These are phyloP conservation scores for Solanum stenotomum DNA, from an alignment of 257 asterid genomes.

Conservation along the genomic window DNA sequence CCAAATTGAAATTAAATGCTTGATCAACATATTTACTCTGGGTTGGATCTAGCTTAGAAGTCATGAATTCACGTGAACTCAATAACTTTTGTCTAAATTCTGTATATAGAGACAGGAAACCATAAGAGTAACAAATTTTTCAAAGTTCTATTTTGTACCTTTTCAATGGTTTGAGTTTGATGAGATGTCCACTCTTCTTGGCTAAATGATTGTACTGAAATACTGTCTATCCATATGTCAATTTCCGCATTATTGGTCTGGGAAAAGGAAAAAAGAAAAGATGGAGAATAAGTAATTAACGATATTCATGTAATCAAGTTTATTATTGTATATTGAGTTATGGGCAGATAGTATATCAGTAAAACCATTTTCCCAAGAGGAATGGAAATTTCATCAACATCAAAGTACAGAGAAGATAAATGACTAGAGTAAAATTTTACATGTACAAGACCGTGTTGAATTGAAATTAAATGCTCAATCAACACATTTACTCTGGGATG, in stretches of 20 bases:
- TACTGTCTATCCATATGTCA: slow-evolving; percentile 23
- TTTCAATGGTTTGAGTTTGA: slow-evolving; percentile 35
- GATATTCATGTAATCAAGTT: neutral
- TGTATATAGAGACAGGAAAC: too few species aligned
- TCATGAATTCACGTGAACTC: neutral
- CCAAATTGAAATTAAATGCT: neutral
- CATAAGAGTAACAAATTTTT: too few species aligned
- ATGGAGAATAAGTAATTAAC: neutral
- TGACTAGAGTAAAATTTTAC: too few species aligned
- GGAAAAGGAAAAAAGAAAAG: neutral
- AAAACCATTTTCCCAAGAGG: slow-evolving; percentile 45
- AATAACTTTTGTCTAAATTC: neutral
- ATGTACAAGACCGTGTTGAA: neutral
- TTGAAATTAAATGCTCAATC: neutral
- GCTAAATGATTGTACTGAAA: slow-evolving; percentile 60
- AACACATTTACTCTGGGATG: neutral
- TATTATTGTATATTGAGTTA: slow-evolving; percentile 15
- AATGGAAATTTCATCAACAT: slow-evolving; percentile 50
- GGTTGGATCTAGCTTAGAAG: neutral
- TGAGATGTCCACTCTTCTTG: slow-evolving; percentile 45
- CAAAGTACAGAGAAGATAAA: slow-evolving; percentile 35
- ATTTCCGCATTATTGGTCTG: slow-evolving; percentile 8
- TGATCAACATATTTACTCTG: neutral
- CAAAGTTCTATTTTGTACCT: slow-evolving; percentile 11
- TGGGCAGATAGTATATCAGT: slow-evolving; percentile 53